Evolutionary conservation across 169 alveolate species (phyloP), one percentile per base, ranked within the genome.

Genomic region (Babesia bigemina): DNA sequence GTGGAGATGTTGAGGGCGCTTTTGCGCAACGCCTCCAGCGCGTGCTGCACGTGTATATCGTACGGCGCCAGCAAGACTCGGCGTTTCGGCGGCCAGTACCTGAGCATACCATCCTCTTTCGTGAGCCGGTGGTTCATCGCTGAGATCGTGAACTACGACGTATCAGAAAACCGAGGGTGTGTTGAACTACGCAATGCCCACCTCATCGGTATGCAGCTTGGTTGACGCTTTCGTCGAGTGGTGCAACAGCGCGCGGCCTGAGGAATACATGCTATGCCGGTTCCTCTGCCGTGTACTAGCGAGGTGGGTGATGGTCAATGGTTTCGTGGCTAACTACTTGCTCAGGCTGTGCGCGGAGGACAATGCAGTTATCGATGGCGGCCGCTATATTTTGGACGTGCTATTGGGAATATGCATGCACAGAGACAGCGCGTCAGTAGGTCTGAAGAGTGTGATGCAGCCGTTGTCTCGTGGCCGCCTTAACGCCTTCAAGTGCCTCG

Each of bases 321-420:
- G 2, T 17, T 24, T 28, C 7, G 2, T 49, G 29, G 0, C 4
- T 66, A 26, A 66, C 29, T 8, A 9, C 39, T 17, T 0, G 26
- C 10, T 7, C 36, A 62, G 77, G 70, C 24, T 79, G 29, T 19
- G 44, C 21, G 45, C 42, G 26, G 70, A 17, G 3, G 74, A 79
- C 22, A 47, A 14, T 11, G 24, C 36, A 13, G 59, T 65, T 24
- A 28, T 59, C 24, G 63, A 45, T 39, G 24, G 62, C 28, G 61
- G 59, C 16, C 48, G 61, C 22, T 79, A 79, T 29, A 24, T 79
- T 24, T 19, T 79, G 33, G 87, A 79, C 47, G 47, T 70, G 0
- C 42, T 79, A 12, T 45, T 79, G 36, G 87, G 87, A 2, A 10
- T 79, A 14, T 79, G 87, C 47, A 29, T 79, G 52, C 53, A 55